Evolutionary conservation across 352 stramenopile species (phyloP).

Genomic region (Albugo laibachii): DNA sequence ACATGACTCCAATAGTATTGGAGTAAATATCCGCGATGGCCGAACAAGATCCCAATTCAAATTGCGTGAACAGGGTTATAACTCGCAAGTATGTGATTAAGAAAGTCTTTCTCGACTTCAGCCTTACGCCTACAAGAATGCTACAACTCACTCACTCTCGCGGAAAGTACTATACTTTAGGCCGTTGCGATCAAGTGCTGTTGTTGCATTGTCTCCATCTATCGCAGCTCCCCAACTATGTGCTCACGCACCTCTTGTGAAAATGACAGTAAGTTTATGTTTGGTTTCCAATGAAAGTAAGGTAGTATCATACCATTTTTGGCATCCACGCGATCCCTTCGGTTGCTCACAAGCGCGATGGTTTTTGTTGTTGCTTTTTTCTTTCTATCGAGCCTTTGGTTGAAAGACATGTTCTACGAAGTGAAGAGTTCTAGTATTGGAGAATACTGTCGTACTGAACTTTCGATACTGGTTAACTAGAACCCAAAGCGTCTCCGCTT

Average conservation of each 20-base stretch:
- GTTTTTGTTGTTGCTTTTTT: constrained; percentile 69
- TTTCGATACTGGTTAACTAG: constrained; percentile 7
- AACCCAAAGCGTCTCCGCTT: constrained; percentile 58
- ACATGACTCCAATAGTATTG: constrained; percentile 83
- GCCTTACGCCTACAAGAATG: no score
- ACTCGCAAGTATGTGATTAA: no score
- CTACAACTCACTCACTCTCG: neutral
- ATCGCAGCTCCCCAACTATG: constrained; percentile 62
- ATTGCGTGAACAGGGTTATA: no score
- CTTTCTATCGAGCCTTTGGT: constrained; percentile 62
- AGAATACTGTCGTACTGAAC: neutral
- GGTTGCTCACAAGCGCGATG: constrained; percentile 46
- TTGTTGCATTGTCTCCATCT: constrained; percentile 16
- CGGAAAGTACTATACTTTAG: constrained; percentile 42
- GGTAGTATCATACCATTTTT: constrained; percentile 28
- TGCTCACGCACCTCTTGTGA: constrained; percentile 41
- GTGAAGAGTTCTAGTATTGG: no score
- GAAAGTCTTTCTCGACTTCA: no score
- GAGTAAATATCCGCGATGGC: constrained; percentile 65
- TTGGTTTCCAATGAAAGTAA: neutral
- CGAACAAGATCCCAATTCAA: constrained; percentile 13
- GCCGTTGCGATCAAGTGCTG: constrained; percentile 39
- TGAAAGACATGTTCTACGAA: constrained; percentile 31
- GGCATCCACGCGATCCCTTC: constrained; percentile 14
- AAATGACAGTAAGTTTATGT: neutral